These are phyloP conservation scores for Daldinia childiae DNA, from an alignment of 495 filamentous ascomycete species.

Conservation along the genomic window DNA sequence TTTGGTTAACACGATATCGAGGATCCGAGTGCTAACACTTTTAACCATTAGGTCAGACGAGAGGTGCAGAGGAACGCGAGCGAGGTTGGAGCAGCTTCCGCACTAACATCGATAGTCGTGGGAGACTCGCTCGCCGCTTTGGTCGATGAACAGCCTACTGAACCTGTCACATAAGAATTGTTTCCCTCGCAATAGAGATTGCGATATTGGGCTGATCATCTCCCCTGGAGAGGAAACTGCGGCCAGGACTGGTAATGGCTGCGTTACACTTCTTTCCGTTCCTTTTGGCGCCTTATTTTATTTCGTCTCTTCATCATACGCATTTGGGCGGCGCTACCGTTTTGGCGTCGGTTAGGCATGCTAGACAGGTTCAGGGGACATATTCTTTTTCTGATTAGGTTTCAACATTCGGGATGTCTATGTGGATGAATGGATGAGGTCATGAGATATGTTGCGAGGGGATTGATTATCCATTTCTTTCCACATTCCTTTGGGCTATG, in stretches of 20 bases:
- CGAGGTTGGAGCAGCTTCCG: conserved; percentile 58
- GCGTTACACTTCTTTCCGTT: conserved; percentile 33
- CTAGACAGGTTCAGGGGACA: conserved; percentile 33
- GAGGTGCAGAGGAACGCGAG: conserved; percentile 58
- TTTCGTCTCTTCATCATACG: conserved; percentile 13
- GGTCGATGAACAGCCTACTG: conserved; percentile 29
- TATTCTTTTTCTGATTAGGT: conserved; percentile 9
- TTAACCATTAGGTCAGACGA: conserved; percentile 54
- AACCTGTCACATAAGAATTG: neutral
- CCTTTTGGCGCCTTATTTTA: conserved; percentile 16
- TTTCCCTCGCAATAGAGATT: neutral
- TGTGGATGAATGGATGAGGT: conserved; percentile 40
- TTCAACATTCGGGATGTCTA: conserved; percentile 24
- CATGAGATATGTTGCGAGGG: conserved; percentile 35
- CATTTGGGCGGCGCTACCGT: conserved; percentile 41
- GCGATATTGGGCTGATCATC: neutral
- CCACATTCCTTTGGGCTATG: conserved; percentile 33
- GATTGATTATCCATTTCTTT: conserved; percentile 29
- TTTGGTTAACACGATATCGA: neutral
- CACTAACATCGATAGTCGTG: conserved; percentile 46
- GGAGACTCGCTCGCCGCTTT: conserved; percentile 49
- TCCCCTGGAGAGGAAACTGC: neutral
- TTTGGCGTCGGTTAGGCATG: conserved; percentile 35
- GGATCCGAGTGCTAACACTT: conserved; percentile 14
- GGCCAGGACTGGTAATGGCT: neutral